Percentiles rank a stretch among this genome's conserved stretches.
phyloP scores from a whole-genome alignment of 2,329 filamentous ascomycete species.

The Trichoderma aggressivum region DNA sequence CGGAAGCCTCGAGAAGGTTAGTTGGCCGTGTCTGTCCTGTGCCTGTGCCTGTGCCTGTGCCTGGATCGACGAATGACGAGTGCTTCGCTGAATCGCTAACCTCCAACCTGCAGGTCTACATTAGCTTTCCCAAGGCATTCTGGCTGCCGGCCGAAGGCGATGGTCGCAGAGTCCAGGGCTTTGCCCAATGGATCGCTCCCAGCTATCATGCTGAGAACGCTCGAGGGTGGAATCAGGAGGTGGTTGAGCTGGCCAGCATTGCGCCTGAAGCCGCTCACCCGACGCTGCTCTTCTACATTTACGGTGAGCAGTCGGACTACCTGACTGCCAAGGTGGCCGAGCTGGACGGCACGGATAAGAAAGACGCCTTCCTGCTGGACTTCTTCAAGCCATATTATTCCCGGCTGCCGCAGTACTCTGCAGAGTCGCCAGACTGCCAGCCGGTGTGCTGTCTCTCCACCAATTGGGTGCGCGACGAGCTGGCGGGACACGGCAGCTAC shows the following conservation, averaged over 20 bases:
- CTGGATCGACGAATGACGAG: neutral
- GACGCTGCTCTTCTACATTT: slow-evolving; percentile 81
- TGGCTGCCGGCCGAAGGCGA: slow-evolving; percentile 54
- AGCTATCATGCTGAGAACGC: slow-evolving; percentile 62
- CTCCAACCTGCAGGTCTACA: slow-evolving; percentile 43
- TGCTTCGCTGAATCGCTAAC: neutral
- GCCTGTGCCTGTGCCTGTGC: neutral
- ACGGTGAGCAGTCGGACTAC: slow-evolving; percentile 58
- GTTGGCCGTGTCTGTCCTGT: neutral
- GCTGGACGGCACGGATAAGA: slow-evolving; percentile 43
- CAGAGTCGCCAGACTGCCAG: slow-evolving; percentile 51
- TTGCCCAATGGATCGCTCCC: slow-evolving; percentile 73
- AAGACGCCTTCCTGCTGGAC: slow-evolving; percentile 52
- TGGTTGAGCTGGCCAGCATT: slow-evolving; percentile 71
- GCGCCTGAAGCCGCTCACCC: slow-evolving; percentile 60
- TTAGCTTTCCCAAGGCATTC: slow-evolving; percentile 72
- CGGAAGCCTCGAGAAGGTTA: slow-evolving; percentile 67
- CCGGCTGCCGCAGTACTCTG: slow-evolving; percentile 64
- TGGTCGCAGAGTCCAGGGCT: slow-evolving; percentile 54
- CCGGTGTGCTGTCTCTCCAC: slow-evolving; percentile 67
- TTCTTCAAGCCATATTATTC: slow-evolving; percentile 80
- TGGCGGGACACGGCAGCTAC: slow-evolving; percentile 80
- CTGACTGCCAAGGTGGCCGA: slow-evolving; percentile 47
- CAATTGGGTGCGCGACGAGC: slow-evolving; percentile 72
- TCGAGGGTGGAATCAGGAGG: slow-evolving; percentile 68